A percentile compares a stretch with the other conserved stretches of the same genome.
phyloP scores from a whole-genome alignment of 2,329 filamentous ascomycete species.

The Pestalotiopsis sp. region DNA sequence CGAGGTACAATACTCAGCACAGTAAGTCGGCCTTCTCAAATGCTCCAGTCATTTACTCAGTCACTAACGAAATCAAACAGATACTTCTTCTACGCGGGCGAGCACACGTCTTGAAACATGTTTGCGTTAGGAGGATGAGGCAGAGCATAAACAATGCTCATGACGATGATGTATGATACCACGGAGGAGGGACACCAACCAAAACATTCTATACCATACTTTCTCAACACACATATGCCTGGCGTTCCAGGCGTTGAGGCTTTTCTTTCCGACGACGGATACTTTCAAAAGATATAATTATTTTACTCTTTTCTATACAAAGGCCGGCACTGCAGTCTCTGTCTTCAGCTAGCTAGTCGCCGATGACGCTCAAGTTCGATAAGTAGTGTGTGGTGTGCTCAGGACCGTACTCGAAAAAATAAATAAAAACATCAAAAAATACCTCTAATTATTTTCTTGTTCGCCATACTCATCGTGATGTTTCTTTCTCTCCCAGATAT shows the following conservation, averaged over 20 bases:
- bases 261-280: background rate
- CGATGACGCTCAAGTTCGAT: background rate
- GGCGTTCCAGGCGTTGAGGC: constrained; percentile 9
- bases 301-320: background rate
- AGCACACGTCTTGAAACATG: background rate
- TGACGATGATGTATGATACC: constrained; percentile 15
- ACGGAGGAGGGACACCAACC: background rate
- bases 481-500: background rate
- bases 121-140: constrained; percentile 9
- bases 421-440: background rate
- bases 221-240: background rate
- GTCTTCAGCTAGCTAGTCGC: background rate
- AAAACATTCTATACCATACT: background rate
- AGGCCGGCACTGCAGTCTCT: background rate
- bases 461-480: background rate
- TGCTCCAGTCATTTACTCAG: no score
- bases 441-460: background rate
- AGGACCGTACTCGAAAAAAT: background rate
- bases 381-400: background rate
- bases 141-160: background rate
- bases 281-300: background rate
- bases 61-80: constrained; percentile 14
- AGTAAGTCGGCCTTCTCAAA: constrained; percentile 60
- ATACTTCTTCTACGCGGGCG: constrained; percentile 32
- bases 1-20: constrained; percentile 76